A percentile compares a stretch with the other conserved stretches of the same genome.
These are phyloP conservation scores for Jatropha curcas DNA, from an alignment of 345 rosid species.

Conservation along the genomic window DNA sequence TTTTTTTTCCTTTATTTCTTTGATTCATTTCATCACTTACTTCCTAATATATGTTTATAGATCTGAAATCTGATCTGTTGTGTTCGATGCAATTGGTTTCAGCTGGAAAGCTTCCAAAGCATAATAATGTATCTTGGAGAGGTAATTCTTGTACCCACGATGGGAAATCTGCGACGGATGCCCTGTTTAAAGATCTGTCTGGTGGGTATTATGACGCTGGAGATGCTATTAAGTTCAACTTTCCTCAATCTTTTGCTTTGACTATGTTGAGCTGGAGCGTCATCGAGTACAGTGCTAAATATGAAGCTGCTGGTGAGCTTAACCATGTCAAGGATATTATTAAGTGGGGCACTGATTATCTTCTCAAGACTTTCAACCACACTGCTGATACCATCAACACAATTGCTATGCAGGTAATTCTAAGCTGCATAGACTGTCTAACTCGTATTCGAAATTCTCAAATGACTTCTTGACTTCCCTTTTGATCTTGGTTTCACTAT, in stretches of 20 bases:
- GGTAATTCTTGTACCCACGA: constrained; percentile 81
- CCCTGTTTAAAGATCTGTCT: constrained; percentile 59
- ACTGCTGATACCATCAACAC: constrained; percentile 66
- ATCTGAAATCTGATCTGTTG: not conserved
- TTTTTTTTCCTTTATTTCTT: not conserved
- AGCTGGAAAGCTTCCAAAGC: constrained; percentile 92
- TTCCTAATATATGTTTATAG: not conserved
- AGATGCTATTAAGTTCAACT: constrained; percentile 91
- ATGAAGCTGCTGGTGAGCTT: constrained; percentile 92
- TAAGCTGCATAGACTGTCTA: no score
- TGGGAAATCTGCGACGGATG: constrained; percentile 59
- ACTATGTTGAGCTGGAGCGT: constrained; percentile 99
- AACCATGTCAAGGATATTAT: constrained; percentile 81
- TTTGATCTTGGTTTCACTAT: no score
- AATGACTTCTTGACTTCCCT: no score
- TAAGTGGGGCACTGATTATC: constrained; percentile 93
- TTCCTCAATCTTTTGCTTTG: constrained; percentile 86
- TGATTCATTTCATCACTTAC: not conserved
- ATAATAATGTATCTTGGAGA: constrained; percentile 93
- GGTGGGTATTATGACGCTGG: constrained; percentile 97
- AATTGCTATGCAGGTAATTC: constrained; percentile 65
- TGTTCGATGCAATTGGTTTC: constrained; percentile 1
- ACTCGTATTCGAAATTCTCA: no score
- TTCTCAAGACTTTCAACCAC: constrained; percentile 87
- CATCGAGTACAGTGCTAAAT: constrained; percentile 89